Conservation (phyloP, 495 filamentous ascomycete species). For the Cercophora samala region DNA sequence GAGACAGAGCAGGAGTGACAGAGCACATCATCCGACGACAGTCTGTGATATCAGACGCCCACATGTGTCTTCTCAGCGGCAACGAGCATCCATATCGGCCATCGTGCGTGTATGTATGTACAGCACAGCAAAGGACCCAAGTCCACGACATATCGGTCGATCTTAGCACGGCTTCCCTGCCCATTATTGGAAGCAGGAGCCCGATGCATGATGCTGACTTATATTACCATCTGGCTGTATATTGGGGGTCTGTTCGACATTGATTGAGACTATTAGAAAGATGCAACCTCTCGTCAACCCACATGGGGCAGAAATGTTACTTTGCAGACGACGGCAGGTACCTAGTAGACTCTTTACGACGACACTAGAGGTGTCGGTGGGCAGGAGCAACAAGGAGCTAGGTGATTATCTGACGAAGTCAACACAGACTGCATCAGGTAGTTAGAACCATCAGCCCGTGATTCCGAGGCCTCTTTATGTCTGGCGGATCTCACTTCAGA, state of each 20-base stretch:
- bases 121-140: conserved; percentile 14
- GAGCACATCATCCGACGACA: not conserved
- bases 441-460: not conserved
- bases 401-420: not conserved
- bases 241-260: conserved; percentile 3
- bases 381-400: not conserved
- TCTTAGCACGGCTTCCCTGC: conserved; percentile 29
- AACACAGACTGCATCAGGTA: not conserved
- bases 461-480: not conserved
- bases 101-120: not conserved
- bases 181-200: conserved; percentile 17
- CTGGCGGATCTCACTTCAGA: not conserved
- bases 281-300: not conserved
- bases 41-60: not conserved
- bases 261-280: conserved; percentile 1
- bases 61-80: too few species aligned
- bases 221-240: not conserved
- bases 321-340: conserved; percentile 5
- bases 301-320: conserved; percentile 1
- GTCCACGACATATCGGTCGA: conserved; percentile 25
- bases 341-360: not conserved
- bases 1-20: not conserved
- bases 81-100: not conserved
- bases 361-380: not conserved
- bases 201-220: conserved; percentile 14